phyloP scores from a whole-genome alignment of 139 green algal species.

The Tetraselmis chui region DNA sequence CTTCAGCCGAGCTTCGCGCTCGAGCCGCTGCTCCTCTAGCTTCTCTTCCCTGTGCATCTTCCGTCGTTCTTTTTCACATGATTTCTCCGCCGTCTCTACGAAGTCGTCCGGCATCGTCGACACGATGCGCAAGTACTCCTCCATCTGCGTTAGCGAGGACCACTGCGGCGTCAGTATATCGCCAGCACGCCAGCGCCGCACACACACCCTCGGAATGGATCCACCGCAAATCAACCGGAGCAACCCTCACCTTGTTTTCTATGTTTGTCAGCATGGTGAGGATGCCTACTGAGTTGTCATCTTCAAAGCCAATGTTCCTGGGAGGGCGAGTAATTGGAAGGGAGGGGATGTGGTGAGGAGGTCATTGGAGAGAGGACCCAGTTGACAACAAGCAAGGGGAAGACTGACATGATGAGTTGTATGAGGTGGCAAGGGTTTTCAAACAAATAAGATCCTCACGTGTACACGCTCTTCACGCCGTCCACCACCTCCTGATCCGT shows the following conservation, averaged over 20 bases:
- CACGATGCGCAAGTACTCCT: conserved; percentile 23
- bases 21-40: conserved; percentile 41
- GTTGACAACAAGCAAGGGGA: too few species aligned
- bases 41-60: conserved; percentile 31
- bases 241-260: conserved; percentile 76
- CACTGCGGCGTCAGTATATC: too few species aligned
- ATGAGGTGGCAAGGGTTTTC: too few species aligned
- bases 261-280: conserved; percentile 81
- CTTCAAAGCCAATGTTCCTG: neutral
- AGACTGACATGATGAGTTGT: too few species aligned
- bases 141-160: too few species aligned
- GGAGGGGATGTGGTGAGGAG: neutral
- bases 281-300: neutral
- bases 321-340: neutral
- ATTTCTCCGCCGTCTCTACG: conserved; percentile 34
- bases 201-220: too few species aligned
- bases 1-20: conserved; percentile 54
- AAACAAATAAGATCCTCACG: too few species aligned
- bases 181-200: too few species aligned
- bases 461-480: neutral
- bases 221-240: too few species aligned
- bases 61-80: conserved; percentile 74
- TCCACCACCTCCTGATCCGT: neutral
- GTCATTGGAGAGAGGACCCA: too few species aligned
- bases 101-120: neutral